phyloP scores from a whole-genome alignment of 345 rosid species.

The Ricinus communis region DNA sequence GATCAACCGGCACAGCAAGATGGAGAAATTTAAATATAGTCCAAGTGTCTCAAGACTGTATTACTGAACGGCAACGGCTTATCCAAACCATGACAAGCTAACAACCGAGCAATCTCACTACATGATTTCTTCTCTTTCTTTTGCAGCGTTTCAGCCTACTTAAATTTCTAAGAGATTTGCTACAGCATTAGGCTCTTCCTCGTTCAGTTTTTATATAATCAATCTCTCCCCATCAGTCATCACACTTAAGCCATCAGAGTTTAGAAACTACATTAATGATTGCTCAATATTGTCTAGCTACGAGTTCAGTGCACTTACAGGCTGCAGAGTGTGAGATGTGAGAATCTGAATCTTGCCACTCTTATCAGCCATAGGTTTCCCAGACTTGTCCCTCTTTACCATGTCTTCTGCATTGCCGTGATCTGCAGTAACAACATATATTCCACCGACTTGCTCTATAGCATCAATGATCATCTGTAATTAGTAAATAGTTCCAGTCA shows the following conservation, averaged over 20 bases:
- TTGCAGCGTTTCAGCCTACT: neutral
- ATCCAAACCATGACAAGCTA: neutral
- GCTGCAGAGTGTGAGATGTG: constrained; percentile 92
- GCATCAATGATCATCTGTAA: constrained; percentile 87
- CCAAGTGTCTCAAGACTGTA: neutral
- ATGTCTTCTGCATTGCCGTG: constrained; percentile 99
- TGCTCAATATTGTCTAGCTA: neutral
- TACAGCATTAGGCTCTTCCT: neutral
- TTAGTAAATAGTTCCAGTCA: constrained; percentile 9
- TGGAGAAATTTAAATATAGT: neutral
- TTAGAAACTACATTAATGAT: too few relatives aligned
- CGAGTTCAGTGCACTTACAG: constrained; percentile 51
- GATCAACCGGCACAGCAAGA: neutral
- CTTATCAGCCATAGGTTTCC: constrained; percentile 65
- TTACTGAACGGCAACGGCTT: neutral
- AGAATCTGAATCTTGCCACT: constrained; percentile 79
- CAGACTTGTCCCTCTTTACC: constrained; percentile 88
- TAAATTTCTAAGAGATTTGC: neutral
- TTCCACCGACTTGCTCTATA: constrained; percentile 80
- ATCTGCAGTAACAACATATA: constrained; percentile 92
- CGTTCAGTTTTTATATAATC: neutral
- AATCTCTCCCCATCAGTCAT: neutral
- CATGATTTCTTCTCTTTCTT: too few relatives aligned
- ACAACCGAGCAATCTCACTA: too few relatives aligned
- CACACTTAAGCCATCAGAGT: too few relatives aligned